Evolutionary conservation across 2,329 filamentous ascomycete species (phyloP).

Genomic region (Calonectria pseudoturangicola): DNA sequence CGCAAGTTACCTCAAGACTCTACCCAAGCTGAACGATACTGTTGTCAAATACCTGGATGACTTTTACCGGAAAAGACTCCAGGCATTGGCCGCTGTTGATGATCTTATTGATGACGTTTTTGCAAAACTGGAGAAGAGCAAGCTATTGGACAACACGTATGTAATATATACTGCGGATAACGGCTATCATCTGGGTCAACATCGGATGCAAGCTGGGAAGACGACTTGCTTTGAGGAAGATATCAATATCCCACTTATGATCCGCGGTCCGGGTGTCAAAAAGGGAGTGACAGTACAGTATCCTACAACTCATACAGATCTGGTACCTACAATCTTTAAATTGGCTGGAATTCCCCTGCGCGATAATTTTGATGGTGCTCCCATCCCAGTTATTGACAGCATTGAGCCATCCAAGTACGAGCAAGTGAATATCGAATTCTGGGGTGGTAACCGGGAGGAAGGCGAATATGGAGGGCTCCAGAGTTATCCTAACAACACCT

Average conservation of each 20-base stretch:
- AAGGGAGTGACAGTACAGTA: constrained; percentile 59
- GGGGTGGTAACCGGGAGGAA: constrained; percentile 13
- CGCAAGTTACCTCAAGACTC: constrained; percentile 4
- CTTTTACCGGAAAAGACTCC: constrained; percentile 21
- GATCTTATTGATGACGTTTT: constrained; percentile 17
- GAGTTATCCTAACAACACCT: constrained; percentile 66
- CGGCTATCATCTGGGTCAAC: neutral
- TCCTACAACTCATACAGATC: constrained; percentile 71
- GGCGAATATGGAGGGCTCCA: constrained; percentile 2
- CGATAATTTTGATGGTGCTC: constrained; percentile 70
- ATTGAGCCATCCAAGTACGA: neutral
- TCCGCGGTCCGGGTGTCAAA: constrained; percentile 69
- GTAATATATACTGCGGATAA: neutral
- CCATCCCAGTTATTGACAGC: constrained; percentile 62
- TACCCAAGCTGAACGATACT: neutral
- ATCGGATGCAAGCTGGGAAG: constrained; percentile 14
- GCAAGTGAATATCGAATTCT: constrained; percentile 26
- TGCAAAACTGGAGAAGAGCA: neutral
- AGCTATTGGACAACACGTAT: constrained; percentile 12
- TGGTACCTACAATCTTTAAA: constrained; percentile 72
- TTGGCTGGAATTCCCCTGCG: constrained; percentile 59
- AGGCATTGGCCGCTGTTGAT: constrained; percentile 8
- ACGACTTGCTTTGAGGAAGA: constrained; percentile 59
- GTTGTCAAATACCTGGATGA: neutral
- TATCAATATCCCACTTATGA: constrained; percentile 70